phyloP scores from a whole-genome alignment of 306 rosid genomes.

The Ormosia emarginata region DNA sequence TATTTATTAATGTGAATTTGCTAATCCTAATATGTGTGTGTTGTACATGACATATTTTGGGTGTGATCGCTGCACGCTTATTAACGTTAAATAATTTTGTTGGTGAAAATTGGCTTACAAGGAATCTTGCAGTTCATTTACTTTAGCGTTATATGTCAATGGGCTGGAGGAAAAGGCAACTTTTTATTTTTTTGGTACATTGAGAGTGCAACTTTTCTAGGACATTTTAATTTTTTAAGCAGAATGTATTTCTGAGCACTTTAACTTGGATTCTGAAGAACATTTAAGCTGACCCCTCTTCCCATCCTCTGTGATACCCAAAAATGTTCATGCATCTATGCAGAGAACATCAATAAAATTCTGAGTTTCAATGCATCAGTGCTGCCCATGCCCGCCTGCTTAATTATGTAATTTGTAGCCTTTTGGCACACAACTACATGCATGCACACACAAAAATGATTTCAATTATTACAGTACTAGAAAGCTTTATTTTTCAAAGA shows the following conservation, averaged over 20 bases:
- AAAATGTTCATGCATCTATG: neutral
- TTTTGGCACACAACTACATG: neutral
- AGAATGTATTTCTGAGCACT: neutral
- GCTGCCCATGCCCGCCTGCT: neutral
- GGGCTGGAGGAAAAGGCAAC: neutral
- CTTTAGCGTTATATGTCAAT: neutral
- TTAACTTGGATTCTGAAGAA: neutral
- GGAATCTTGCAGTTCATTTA: neutral
- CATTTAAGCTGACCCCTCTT: neutral
- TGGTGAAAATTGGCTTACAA: conserved; percentile 15
- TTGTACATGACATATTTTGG: neutral
- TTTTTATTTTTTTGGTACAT: too few relatives aligned
- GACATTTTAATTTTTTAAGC: neutral
- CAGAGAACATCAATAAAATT: neutral
- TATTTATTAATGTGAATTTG: neutral
- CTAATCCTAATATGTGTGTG: neutral
- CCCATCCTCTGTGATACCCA: neutral
- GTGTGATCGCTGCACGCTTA: neutral
- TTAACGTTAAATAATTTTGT: neutral
- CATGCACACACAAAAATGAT: neutral
- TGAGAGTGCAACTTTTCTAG: neutral
- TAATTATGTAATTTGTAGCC: conserved; percentile 1
- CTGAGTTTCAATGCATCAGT: neutral
- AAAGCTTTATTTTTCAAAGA: neutral
- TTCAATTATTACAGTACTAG: neutral